Evolutionary conservation across 2,329 filamentous ascomycete genomes (phyloP).

Genomic region (Bipolaris gigantea): DNA sequence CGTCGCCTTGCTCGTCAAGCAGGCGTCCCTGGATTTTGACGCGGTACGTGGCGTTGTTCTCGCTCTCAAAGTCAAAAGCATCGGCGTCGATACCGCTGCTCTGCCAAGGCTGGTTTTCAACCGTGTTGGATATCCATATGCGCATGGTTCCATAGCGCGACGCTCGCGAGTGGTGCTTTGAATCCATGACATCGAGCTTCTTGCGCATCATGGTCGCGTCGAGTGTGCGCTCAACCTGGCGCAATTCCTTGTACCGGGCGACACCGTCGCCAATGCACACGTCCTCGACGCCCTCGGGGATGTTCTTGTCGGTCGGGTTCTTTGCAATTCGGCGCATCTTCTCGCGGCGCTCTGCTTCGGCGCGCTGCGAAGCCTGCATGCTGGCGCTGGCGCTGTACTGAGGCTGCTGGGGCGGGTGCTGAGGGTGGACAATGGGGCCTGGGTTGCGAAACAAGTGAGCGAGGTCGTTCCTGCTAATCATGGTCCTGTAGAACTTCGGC

Average conservation of each 20-base stretch:
- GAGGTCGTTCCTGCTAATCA: slow-evolving; percentile 54
- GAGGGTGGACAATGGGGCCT: slow-evolving; percentile 50
- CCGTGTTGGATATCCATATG: slow-evolving; percentile 93
- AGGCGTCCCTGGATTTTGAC: slow-evolving; percentile 91
- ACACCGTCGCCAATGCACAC: slow-evolving; percentile 80
- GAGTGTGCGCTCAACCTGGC: slow-evolving; percentile 82
- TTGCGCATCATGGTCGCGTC: slow-evolving; percentile 96
- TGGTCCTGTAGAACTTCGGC: slow-evolving; percentile 23
- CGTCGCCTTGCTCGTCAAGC: slow-evolving; percentile 57
- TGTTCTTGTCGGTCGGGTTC: slow-evolving; percentile 92
- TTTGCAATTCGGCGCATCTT: slow-evolving; percentile 77
- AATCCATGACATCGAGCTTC: slow-evolving; percentile 85
- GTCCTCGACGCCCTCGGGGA: slow-evolving; percentile 83
- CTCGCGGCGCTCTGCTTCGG: slow-evolving; percentile 59
- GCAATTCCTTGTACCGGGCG: slow-evolving; percentile 77
- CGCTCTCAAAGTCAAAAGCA: slow-evolving; percentile 79
- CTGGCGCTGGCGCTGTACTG: slow-evolving; percentile 41
- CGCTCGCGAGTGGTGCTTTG: slow-evolving; percentile 70
- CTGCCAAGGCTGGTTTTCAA: slow-evolving; percentile 94
- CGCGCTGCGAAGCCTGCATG: slow-evolving; percentile 50
- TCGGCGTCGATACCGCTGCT: slow-evolving; percentile 67
- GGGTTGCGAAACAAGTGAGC: slow-evolving; percentile 50
- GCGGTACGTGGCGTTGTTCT: slow-evolving; percentile 75
- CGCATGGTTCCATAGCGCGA: slow-evolving; percentile 85
- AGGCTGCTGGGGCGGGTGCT: slow-evolving; percentile 55